These are phyloP conservation scores for Botryobasidium botryosum DNA, from an alignment of 768 basidiomycete genomes.

Conservation along the genomic window DNA sequence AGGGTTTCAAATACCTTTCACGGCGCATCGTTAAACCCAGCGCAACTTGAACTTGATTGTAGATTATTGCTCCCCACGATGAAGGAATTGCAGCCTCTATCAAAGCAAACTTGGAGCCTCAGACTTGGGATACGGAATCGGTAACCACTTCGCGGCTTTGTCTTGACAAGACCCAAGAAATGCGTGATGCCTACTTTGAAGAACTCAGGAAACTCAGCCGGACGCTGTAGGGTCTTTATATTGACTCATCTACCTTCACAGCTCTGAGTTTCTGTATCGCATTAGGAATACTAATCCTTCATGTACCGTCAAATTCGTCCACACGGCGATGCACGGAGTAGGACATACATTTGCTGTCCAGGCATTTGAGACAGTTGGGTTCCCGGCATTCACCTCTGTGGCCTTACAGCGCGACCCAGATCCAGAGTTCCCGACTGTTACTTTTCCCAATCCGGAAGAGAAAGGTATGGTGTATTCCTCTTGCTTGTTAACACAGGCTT, in stretches of 20 bases:
- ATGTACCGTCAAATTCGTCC: slow-evolving; percentile 43
- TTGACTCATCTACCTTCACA: neutral
- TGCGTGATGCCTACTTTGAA: slow-evolving; percentile 42
- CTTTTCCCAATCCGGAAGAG: slow-evolving; percentile 83
- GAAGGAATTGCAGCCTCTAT: slow-evolving; percentile 56
- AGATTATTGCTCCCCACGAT: slow-evolving; percentile 82
- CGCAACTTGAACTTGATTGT: slow-evolving; percentile 10
- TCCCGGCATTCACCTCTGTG: slow-evolving; percentile 43
- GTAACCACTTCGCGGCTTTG: slow-evolving; percentile 29
- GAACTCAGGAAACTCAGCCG: slow-evolving; percentile 20
- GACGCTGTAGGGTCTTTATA: slow-evolving; percentile 2
- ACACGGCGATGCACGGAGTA: slow-evolving; percentile 86
- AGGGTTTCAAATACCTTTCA: slow-evolving; percentile 2
- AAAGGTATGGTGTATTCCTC: slow-evolving; percentile 33
- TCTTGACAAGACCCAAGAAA: slow-evolving; percentile 38
- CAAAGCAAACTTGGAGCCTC: slow-evolving; percentile 37
- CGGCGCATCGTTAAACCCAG: neutral
- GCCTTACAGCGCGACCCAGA: slow-evolving; percentile 53
- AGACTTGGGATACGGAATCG: slow-evolving; percentile 24
- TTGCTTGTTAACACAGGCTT: neutral
- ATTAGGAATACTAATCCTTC: slow-evolving; percentile 24
- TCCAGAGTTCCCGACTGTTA: slow-evolving; percentile 72
- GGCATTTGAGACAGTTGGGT: slow-evolving; percentile 43
- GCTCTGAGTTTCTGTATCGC: neutral
- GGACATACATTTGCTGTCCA: slow-evolving; percentile 43